Conservation (phyloP, 75 land plant species). For the Gnetum montanum region DNA sequence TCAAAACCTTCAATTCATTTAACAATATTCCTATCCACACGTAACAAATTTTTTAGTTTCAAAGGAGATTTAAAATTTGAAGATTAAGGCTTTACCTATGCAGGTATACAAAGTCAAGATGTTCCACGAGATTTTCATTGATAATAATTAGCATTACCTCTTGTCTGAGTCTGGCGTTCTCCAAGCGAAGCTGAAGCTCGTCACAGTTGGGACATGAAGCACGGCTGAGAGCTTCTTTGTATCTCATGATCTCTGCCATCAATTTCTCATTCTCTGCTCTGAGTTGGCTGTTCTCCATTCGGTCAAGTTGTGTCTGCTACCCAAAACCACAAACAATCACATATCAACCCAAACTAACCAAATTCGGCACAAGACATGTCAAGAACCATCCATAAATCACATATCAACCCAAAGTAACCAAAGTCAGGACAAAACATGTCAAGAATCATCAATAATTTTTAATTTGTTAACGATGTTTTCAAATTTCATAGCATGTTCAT, state of each 20-base stretch:
- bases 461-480: too few species aligned
- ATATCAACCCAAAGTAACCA: background rate
- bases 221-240: slow-evolving; percentile 61
- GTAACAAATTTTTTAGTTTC: too few species aligned
- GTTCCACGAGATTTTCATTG: too few species aligned
- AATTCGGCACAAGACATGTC: background rate
- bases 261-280: slow-evolving; percentile 72
- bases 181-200: slow-evolving; percentile 68
- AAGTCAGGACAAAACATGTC: background rate
- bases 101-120: too few species aligned
- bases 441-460: too few species aligned
- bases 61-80: too few species aligned
- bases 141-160: too few species aligned
- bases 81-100: too few species aligned
- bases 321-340: background rate
- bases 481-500: too few species aligned
- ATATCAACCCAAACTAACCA: background rate
- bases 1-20: too few species aligned
- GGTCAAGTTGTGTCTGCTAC: slow-evolving; percentile 74
- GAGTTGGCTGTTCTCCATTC: slow-evolving; percentile 66
- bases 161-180: slow-evolving; percentile 62
- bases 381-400: too few species aligned
- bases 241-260: slow-evolving; percentile 54
- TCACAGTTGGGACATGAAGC: slow-evolving; percentile 74
- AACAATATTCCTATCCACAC: too few species aligned